Percentiles rank a stretch among this genome's conserved stretches.
Evolutionary conservation across 1,284 basidiomycete species (phyloP).

Genomic region (Melampsora americana): DNA sequence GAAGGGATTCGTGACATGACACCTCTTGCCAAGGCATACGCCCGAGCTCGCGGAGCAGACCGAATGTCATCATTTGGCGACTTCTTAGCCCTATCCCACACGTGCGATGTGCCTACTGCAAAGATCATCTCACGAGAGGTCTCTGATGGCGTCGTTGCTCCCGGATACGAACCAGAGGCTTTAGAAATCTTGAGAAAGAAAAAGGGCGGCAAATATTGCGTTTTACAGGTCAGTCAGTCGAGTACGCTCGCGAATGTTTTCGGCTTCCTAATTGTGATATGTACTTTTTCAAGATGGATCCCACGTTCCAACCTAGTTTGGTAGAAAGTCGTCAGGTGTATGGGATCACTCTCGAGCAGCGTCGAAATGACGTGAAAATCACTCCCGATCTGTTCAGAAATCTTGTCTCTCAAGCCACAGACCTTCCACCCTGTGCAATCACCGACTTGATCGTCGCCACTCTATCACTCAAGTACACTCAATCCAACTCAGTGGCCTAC

Average conservation of each 20-base stretch:
- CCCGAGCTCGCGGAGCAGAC: constrained; percentile 92
- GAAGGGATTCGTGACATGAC: constrained; percentile 87
- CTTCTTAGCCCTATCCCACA: constrained; percentile 90
- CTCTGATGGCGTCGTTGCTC: constrained; percentile 95
- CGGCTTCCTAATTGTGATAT: background rate
- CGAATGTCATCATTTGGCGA: constrained; percentile 99
- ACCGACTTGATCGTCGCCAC: constrained; percentile 91
- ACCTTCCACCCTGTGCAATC: constrained; percentile 71
- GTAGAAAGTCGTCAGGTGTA: constrained; percentile 93
- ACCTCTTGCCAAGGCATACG: constrained; percentile 86
- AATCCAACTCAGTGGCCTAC: constrained; percentile 98
- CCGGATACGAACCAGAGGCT: constrained; percentile 82
- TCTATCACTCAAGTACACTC: constrained; percentile 95
- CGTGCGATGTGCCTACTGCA: constrained; percentile 89
- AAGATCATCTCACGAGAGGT: constrained; percentile 96
- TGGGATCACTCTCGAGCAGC: constrained; percentile 85
- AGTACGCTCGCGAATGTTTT: background rate
- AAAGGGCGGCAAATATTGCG: constrained; percentile 98
- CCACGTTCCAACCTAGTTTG: constrained; percentile 69
- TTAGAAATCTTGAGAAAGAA: constrained; percentile 90
- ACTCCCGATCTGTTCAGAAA: constrained; percentile 77
- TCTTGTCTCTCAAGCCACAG: constrained; percentile 80
- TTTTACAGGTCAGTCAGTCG: constrained; percentile 68
- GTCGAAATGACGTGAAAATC: constrained; percentile 86
- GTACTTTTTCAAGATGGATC: constrained; percentile 67